Conservation (phyloP, 306 rosid genomes). For the Fragaria ananassa region DNA sequence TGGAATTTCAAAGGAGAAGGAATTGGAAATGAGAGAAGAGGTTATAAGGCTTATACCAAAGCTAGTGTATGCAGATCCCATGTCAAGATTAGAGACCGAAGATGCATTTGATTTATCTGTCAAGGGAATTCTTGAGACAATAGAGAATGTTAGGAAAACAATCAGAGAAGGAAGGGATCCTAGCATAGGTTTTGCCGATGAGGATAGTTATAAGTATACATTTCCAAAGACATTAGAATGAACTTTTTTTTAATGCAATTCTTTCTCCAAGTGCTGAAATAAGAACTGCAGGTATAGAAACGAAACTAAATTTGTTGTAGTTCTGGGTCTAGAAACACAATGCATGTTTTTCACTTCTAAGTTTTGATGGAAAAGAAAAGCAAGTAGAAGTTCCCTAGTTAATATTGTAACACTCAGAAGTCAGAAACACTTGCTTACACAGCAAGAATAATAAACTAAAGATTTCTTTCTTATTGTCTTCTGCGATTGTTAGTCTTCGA, state of each 20-base stretch:
- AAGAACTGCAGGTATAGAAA: background rate
- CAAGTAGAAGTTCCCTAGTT: background rate
- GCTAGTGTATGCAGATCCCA: constrained; percentile 71
- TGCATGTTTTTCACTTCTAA: background rate
- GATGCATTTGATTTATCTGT: constrained; percentile 83
- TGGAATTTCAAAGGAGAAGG: constrained; percentile 48
- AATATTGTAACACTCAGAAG: background rate
- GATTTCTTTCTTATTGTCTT: background rate
- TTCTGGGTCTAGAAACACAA: background rate
- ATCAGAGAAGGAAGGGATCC: constrained; percentile 68
- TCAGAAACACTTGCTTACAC: background rate
- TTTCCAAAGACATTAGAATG: constrained; percentile 36
- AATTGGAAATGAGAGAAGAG: constrained; percentile 67
- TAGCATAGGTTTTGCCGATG: constrained; percentile 78
- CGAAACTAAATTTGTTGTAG: background rate
- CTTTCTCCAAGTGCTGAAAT: background rate
- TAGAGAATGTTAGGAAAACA: constrained; percentile 51
- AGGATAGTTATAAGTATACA: constrained; percentile 73
- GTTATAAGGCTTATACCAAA: constrained; percentile 63
- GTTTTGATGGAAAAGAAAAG: background rate
- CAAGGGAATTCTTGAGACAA: constrained; percentile 62
- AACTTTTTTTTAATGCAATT: background rate
- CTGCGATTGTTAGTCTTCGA: background rate
- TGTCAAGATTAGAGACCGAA: constrained; percentile 35
- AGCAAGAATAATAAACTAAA: background rate